Evolutionary conservation across 75 land plant species (phyloP), one percentile per base, ranked within the genome.

Genomic region (Pinus albicaulis): DNA sequence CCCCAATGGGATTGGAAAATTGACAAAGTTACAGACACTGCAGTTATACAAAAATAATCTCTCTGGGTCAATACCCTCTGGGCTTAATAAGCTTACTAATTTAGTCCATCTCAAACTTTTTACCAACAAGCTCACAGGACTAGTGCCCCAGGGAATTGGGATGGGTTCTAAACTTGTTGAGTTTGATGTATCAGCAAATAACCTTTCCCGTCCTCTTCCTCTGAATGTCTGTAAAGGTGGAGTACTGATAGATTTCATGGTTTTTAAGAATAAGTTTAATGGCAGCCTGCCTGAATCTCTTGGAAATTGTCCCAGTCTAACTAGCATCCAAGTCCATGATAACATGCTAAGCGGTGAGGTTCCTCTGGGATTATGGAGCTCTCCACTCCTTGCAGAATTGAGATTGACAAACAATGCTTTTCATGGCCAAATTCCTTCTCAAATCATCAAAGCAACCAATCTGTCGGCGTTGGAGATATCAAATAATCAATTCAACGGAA

Each of bases 371-470:
- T 44, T 90, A 15, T 85, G 87, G 87, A 73, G 81, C 38, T 78
- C 69, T 36, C 28, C 19, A 31, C 73, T 65, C 57, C 81, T 92
- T 14, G 11, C 63, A 15, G 28, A 15, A 12, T 11, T 88, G 24
- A 60, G 74, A 70, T 53, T 88, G 38, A 74, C 82, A 38, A 23
- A 75, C 57, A 94, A 94, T 74, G 36, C 53, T 12, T 81, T 94
- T 75, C 44, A 83, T 16, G 97, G 95, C 31, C 24, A 57, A 60
- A 83, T 92, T 12, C 90, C 92, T 3, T 76, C 74, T 7, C 36
- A 36, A 44, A n/a, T 89, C 17, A 57, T 60, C 19, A 12, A 14
- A 56, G 41, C 66, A 34, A 10, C 61, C 61, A 20, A 19, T 23
- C 22, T 92, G 5, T 57, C 31, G 19, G 25, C 63, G 25, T 23